Percentiles rank a stretch among this genome's conserved stretches.
These are phyloP conservation scores for Moringa oleifera DNA, from an alignment of 345 rosid species.

Conservation along the genomic window DNA sequence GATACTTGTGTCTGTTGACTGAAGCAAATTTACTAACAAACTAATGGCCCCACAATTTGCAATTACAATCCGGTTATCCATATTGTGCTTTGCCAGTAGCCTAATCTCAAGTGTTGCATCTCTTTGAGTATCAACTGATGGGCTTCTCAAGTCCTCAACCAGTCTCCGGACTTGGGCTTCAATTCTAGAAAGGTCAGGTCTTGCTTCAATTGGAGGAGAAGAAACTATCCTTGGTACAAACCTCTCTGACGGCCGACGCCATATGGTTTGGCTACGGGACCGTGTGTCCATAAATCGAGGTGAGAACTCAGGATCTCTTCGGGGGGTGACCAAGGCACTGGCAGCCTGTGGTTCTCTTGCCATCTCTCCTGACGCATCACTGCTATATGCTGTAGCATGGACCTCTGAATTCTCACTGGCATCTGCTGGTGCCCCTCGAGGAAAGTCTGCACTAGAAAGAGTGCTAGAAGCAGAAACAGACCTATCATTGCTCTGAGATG, in stretches of 20 bases:
- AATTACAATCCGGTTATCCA: constrained; percentile 72
- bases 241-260: constrained; percentile 81
- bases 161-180: constrained; percentile 65
- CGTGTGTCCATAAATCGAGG: constrained; percentile 52
- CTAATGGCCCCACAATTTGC: constrained; percentile 69
- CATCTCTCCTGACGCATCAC: constrained; percentile 78
- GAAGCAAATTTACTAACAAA: constrained; percentile 55
- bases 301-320: constrained; percentile 53
- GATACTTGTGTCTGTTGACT: constrained; percentile 43
- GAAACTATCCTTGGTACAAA: constrained; percentile 67
- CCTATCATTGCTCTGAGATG: constrained; percentile 47
- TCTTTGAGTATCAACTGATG: constrained; percentile 56
- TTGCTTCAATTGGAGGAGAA: constrained; percentile 51
- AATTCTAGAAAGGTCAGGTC: constrained; percentile 71
- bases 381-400: constrained; percentile 53
- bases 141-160: constrained; percentile 55
- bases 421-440: constrained; percentile 44
- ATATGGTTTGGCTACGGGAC: constrained; percentile 48
- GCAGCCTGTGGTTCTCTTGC: constrained; percentile 46
- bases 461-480: constrained; percentile 53
- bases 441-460: constrained; percentile 40
- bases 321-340: constrained; percentile 29
- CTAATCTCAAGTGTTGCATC: constrained; percentile 56
- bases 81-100: constrained; percentile 68
- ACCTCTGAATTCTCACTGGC: constrained; percentile 54